phyloP scores from a whole-genome alignment of 441 rosid genomes.

The Populus hybrid region DNA sequence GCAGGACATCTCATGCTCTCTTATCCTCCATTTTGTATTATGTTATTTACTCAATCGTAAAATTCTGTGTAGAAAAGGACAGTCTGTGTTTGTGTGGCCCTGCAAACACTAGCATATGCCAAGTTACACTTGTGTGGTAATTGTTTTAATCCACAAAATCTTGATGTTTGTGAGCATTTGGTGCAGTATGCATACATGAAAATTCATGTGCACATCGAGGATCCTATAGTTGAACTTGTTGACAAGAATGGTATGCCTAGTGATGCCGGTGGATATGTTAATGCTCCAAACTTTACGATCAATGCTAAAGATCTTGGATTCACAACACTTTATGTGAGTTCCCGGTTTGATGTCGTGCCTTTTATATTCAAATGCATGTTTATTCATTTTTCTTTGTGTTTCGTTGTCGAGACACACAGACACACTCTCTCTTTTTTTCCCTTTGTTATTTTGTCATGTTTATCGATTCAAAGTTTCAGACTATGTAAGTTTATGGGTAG shows the following conservation, averaged over 20 bases:
- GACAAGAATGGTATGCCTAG: slow-evolving; percentile 36
- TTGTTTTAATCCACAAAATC: slow-evolving; percentile 3
- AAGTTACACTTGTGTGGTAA: slow-evolving; percentile 1
- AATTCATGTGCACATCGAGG: slow-evolving; percentile 73
- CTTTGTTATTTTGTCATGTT: slow-evolving; percentile 6
- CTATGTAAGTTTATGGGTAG: slow-evolving; percentile 24
- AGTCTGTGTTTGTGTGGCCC: neutral
- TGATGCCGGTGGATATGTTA: slow-evolving; percentile 42
- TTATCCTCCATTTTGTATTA: neutral
- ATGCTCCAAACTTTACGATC: slow-evolving; percentile 51
- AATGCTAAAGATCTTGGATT: slow-evolving; percentile 73
- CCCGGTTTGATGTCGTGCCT: slow-evolving; percentile 18
- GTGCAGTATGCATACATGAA: slow-evolving; percentile 80
- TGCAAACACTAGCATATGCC: neutral
- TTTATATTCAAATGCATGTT: neutral
- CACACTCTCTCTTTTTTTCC: neutral
- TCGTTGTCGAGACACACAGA: neutral
- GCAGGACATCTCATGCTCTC: neutral
- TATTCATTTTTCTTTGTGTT: neutral
- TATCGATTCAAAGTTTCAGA: slow-evolving; percentile 20
- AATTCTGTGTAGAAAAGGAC: neutral
- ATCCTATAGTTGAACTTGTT: slow-evolving; percentile 60
- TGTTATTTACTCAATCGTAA: neutral
- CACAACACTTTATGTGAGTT: slow-evolving; percentile 78
- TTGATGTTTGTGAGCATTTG: slow-evolving; percentile 20